A percentile compares a stretch with the other conserved stretches of the same genome.
Evolutionary conservation across 192 early-diverging fungal genomes (phyloP).

Genomic region (Backusella tuberculispora): DNA sequence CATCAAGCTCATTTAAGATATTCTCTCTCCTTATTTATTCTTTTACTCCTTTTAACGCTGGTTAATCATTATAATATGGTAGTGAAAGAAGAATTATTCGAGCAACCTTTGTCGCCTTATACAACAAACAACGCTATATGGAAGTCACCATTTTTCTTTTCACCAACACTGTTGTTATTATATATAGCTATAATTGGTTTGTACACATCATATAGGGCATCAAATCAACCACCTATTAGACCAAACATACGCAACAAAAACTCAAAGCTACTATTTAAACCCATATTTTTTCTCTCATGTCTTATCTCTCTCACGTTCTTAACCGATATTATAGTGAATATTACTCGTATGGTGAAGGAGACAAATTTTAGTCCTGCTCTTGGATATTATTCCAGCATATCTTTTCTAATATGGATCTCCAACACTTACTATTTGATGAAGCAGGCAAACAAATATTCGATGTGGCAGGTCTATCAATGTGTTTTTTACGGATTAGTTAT

Average conservation of each 20-base stretch:
- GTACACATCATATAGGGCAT: conserved; percentile 11
- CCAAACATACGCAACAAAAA: conserved; percentile 1
- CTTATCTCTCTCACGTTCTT: conserved; percentile 41
- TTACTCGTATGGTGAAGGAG: conserved; percentile 41
- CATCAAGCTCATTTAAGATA: not conserved
- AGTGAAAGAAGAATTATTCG: not conserved
- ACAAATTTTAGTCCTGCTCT: conserved; percentile 44
- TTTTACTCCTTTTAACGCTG: conserved; percentile 3
- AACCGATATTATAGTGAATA: conserved; percentile 33
- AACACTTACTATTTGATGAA: conserved; percentile 38
- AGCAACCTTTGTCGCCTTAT: conserved; percentile 23
- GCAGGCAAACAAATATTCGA: conserved; percentile 40
- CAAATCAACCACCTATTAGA: not conserved
- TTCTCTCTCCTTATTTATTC: conserved; percentile 8
- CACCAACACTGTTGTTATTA: conserved; percentile 18
- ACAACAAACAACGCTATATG: conserved; percentile 24
- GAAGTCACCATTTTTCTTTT: conserved; percentile 31
- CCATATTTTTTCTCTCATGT: conserved; percentile 35
- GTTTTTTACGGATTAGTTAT: conserved; percentile 51
- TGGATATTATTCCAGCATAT: conserved; percentile 45
- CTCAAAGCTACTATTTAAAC: conserved; percentile 25
- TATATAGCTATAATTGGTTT: conserved; percentile 22
- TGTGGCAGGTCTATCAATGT: conserved; percentile 53
- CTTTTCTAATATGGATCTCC: conserved; percentile 39
- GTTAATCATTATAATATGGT: conserved; percentile 1